Evolutionary conservation across 2,329 filamentous ascomycete genomes (phyloP).

Genomic region (Scedosporium boydii): DNA sequence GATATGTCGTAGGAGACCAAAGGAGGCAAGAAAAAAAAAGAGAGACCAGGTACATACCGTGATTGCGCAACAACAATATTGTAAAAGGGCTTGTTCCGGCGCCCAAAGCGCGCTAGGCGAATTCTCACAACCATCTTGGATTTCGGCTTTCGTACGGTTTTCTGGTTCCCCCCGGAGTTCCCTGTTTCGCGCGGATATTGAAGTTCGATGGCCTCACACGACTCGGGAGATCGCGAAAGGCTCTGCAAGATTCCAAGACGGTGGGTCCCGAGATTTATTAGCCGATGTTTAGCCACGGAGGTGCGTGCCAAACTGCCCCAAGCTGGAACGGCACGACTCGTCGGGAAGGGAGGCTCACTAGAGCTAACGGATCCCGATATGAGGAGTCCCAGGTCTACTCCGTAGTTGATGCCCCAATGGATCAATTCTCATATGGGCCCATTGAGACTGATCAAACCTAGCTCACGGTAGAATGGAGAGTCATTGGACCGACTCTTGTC

Average conservation of each 20-base stretch:
- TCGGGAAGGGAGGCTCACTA: background rate
- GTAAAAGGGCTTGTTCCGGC: constrained; percentile 81
- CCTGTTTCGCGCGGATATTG: background rate
- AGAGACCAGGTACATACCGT: constrained; percentile 44
- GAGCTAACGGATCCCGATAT: no score
- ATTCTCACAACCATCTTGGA: constrained; percentile 81
- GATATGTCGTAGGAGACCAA: background rate
- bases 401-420: no score
- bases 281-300: background rate
- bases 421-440: no score
- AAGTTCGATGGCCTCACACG: background rate
- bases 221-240: background rate
- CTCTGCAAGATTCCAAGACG: background rate
- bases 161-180: background rate
- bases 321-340: background rate
- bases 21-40: background rate
- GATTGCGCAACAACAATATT: constrained; percentile 96
- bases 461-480: no score
- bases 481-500: no score
- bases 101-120: constrained; percentile 87
- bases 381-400: no score
- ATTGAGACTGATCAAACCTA: no score
- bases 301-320: background rate
- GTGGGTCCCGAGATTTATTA: background rate
- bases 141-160: background rate